Conservation (phyloP, 1,284 basidiomycete genomes). For the Ustilago bromivora region DNA sequence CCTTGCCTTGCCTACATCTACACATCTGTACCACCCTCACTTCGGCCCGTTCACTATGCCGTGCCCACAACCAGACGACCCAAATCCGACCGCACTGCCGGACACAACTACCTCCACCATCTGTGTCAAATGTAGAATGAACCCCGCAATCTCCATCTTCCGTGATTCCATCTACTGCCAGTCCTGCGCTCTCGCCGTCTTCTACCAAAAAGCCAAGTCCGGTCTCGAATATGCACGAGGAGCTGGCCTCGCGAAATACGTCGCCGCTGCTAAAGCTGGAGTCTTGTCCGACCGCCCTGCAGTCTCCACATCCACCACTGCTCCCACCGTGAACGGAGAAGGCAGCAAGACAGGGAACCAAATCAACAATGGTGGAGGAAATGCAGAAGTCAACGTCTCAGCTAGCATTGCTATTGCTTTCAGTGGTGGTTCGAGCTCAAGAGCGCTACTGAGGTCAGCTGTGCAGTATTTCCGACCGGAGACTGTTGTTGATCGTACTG, state of each 20-base stretch:
- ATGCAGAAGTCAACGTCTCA: conserved; percentile 31
- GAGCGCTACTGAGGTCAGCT: conserved; percentile 34
- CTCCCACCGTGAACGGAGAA: neutral
- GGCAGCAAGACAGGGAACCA: conserved; percentile 13
- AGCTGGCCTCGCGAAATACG: conserved; percentile 53
- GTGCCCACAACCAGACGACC: conserved; percentile 48
- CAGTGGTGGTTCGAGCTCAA: conserved; percentile 28
- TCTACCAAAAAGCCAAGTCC: conserved; percentile 54
- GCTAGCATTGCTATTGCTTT: conserved; percentile 44
- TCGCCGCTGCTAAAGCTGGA: conserved; percentile 25
- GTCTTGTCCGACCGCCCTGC: neutral
- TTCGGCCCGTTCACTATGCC: conserved; percentile 25
- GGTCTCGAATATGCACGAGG: conserved; percentile 58
- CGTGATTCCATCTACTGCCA: conserved; percentile 61
- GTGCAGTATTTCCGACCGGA: conserved; percentile 43
- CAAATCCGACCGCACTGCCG: conserved; percentile 2
- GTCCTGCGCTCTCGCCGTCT: conserved; percentile 50
- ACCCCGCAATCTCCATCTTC: conserved; percentile 36
- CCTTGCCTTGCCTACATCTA: no score
- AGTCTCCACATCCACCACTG: conserved; percentile 4
- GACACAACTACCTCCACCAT: conserved; percentile 2
- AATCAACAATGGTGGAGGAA: conserved; percentile 35
- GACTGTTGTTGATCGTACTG: conserved; percentile 15
- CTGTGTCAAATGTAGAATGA: conserved; percentile 57
- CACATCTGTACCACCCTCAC: neutral